phyloP scores from a whole-genome alignment of 2,329 filamentous ascomycete species.

The Colletotrichum sp. region DNA sequence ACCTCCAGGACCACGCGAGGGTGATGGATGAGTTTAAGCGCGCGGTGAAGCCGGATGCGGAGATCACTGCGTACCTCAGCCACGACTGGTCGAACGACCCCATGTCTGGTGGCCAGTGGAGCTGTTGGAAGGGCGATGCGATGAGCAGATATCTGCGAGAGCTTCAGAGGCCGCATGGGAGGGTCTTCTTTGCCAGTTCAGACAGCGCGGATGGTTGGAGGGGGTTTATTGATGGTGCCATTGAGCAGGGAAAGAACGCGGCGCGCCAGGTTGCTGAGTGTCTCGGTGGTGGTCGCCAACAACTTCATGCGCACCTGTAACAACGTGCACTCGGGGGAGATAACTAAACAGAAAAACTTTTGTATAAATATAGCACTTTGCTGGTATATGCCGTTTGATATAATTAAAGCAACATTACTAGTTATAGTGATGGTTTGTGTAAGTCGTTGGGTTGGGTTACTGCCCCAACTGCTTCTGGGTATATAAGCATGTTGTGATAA shows the following conservation, averaged over 20 bases:
- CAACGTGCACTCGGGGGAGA: not conserved
- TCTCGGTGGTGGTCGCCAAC: not conserved
- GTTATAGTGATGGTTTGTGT: not conserved
- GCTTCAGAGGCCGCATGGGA: not conserved
- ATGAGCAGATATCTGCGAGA: not conserved
- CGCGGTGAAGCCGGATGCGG: not conserved
- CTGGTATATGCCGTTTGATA: fast-evolving
- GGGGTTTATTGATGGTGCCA: not conserved
- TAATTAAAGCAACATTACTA: not conserved
- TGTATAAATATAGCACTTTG: not conserved
- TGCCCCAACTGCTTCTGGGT: not conserved
- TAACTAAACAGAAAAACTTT: not conserved
- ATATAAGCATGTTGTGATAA: not conserved
- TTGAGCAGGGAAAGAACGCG: not conserved
- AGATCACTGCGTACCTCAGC: not conserved
- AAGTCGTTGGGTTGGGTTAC: not conserved
- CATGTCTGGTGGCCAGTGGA: not conserved
- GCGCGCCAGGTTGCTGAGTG: not conserved
- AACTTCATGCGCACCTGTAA: not conserved
- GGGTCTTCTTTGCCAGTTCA: not conserved
- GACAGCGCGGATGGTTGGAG: not conserved
- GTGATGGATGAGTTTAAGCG: not conserved
- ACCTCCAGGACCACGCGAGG: not conserved
- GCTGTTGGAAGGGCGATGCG: not conserved
- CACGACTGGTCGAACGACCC: not conserved